phyloP scores from a whole-genome alignment of 2,329 filamentous ascomycete species.

The Ophiostoma montium region DNA sequence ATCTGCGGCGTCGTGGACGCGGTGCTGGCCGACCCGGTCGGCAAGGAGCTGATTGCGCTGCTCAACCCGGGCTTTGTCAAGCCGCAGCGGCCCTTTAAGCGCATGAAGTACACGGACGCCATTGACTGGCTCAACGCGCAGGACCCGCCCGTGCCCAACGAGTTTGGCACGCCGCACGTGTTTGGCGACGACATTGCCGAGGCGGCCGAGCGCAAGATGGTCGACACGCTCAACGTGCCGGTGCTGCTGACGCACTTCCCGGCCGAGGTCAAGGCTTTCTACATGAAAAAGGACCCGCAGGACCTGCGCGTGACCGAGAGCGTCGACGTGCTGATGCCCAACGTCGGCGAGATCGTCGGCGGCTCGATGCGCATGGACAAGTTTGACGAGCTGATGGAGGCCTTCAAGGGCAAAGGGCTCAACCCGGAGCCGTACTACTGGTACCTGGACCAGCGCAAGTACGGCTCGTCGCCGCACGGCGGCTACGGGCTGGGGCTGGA shows the following conservation, averaged over 20 bases:
- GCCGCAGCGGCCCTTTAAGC: conserved; percentile 74
- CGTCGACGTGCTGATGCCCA: conserved; percentile 75
- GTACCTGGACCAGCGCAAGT: conserved; percentile 98
- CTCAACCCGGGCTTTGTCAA: conserved; percentile 84
- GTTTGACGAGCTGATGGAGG: conserved; percentile 76
- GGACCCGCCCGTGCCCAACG: conserved; percentile 68
- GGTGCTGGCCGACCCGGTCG: conserved; percentile 57
- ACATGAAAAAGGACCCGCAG: conserved; percentile 80
- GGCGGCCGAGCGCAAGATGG: conserved; percentile 93
- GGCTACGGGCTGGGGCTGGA: conserved; percentile 57
- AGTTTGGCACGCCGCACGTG: conserved; percentile 75
- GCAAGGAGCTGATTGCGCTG: conserved; percentile 59
- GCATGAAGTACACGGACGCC: conserved; percentile 89
- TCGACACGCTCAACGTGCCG: conserved; percentile 85
- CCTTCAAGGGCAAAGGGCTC: conserved; percentile 78
- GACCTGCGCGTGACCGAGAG: conserved; percentile 82
- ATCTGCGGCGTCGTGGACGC: conserved; percentile 76
- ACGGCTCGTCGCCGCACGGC: conserved; percentile 42
- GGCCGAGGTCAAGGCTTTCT: conserved; percentile 94
- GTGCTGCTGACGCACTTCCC: conserved; percentile 82
- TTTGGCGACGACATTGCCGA: conserved; percentile 96
- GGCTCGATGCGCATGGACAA: conserved; percentile 93
- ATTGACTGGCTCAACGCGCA: conserved; percentile 88
- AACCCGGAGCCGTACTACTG: conserved; percentile 83
- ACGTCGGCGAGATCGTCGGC: conserved; percentile 92